Evolutionary conservation across 345 rosid genomes (phyloP), one percentile per base, ranked within the genome.

Genomic region (Syzygium grande): DNA sequence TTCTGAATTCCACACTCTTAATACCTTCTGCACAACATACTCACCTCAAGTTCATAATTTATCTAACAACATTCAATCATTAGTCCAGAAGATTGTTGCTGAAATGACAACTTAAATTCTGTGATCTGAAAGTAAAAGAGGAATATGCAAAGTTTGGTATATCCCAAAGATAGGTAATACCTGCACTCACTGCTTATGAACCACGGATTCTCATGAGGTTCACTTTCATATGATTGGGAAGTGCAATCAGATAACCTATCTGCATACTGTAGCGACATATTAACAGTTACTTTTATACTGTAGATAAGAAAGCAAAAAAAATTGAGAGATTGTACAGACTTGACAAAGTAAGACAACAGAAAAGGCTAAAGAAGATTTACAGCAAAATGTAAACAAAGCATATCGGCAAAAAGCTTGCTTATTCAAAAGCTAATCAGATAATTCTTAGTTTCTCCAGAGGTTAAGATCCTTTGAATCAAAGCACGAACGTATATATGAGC

Each of bases 151-250:
- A 54, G 56, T 56, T 25, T 43, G 41, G 55, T 22, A 14, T 68
- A 78, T 52, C 10, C 41, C 25, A 53, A 54, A 55, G 41, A 21
- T 38, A 85, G 27, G 55, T 34, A 58, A 49, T 93, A 95, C 99
- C 98, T 94, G 94, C n/a, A 87, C 73, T 84, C 90, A 89, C 86
- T 87, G 89, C 91, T 91, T 22, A 54, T 25, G 30, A 92, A 92
- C 98, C 97, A 94, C 77, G 92, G 87, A 88, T 89, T 88, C 51
- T 94, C 96, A 61, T 87, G 88, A 78, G 92, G 89, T 89, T 96
- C 98, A 88, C 89, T 90, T 91, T 95, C 96, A 61, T 92, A 90
- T 52, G 93, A 92, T 83, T 91, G 89, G 52, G 96, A 91, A 73
- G 93, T 91, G 89, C 93, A 91, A 87, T 95, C 95, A 59, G 95